These are phyloP conservation scores for Rhytidiadelphus loreus DNA, from an alignment of 225 moss, liverwort and hornwort genomes.

Conservation along the genomic window DNA sequence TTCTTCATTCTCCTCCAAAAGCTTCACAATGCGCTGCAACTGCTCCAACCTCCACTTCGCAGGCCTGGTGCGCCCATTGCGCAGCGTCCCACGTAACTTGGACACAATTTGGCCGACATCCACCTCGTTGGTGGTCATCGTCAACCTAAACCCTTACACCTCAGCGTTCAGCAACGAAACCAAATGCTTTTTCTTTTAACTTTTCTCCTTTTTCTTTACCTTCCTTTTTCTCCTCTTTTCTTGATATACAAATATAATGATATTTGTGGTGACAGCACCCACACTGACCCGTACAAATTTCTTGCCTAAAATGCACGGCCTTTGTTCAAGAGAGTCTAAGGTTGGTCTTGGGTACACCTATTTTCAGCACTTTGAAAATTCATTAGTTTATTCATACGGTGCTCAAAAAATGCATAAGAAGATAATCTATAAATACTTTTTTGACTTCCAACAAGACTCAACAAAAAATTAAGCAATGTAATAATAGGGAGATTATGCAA, in stretches of 20 bases:
- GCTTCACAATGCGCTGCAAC: constrained; percentile 4
- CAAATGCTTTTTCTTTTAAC: not conserved
- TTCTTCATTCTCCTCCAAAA: constrained; percentile 20
- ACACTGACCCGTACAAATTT: not conserved
- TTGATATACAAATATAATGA: not conserved
- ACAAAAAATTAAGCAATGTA: not conserved
- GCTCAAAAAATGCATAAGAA: not conserved
- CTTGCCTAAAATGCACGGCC: not conserved
- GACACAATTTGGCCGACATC: constrained; percentile 12
- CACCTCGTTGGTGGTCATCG: not conserved
- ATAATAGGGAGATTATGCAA: not conserved
- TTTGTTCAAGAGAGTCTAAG: not conserved
- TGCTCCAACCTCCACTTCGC: constrained; percentile 27
- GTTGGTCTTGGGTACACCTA: not conserved
- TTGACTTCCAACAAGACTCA: not conserved
- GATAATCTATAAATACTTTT: not conserved
- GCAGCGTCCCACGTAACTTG: constrained; percentile 5
- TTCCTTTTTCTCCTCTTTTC: not conserved
- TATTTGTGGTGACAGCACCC: not conserved
- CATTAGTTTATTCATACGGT: not conserved
- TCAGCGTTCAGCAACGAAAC: not conserved
- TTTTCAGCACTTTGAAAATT: not conserved
- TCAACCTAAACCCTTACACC: not conserved
- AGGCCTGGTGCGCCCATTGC: constrained; percentile 12
- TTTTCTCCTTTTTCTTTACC: not conserved